Base-by-base conservation (phyloP, 2,329 filamentous ascomycete species). In the Aureobasidium namibiae region DNA sequence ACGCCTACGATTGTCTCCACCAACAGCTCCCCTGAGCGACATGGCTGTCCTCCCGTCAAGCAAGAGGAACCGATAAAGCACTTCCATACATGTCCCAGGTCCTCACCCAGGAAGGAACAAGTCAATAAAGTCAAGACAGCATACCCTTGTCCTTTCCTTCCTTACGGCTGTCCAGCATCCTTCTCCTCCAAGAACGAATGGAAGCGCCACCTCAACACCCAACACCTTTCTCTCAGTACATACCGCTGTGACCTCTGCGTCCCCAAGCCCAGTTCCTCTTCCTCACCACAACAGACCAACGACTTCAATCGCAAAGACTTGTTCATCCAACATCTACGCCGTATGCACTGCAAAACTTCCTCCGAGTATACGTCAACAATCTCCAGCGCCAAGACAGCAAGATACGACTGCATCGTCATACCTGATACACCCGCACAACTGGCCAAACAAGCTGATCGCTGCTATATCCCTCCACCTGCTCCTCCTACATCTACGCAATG, bases 261-360 rank as follows among this genome's bases (percentile, higher is more conserved):
- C 73, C 96, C 49, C 2, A 53, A 41, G 10, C 49, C 36, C 4
- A 21, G 10, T 33, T 26, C 29, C 11, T 44, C 52, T 16, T 57
- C 61, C 69, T 56, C 33, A 8, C n/a, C 26, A 31, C 39, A 31
- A 10, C 57, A 46, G 24, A 16, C 21, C 13, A 85, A 87, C 66
- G 85, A 84, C 71, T 96, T 96, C 77, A 95, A 95, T 73, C 87
- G 92, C 67, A 95, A 95, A 70, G 92, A 96, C 67, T 82, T 96
- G 10, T 96, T 92, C 75, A 90, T 87, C 0, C 90, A 95, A 67
- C 92, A 96, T 68, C 80, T 92, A 2, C 82, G 89, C 6, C 87
- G 92, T 48, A 95, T 95, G 89, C 92, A 96, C 69, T 78, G 82
- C 0, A 24, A 29, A 10, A 26, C 9, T 14, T 13, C 48, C 2